Conservation (phyloP, 2,329 filamentous ascomycete species). For the Scortechinia acanthostroma region DNA sequence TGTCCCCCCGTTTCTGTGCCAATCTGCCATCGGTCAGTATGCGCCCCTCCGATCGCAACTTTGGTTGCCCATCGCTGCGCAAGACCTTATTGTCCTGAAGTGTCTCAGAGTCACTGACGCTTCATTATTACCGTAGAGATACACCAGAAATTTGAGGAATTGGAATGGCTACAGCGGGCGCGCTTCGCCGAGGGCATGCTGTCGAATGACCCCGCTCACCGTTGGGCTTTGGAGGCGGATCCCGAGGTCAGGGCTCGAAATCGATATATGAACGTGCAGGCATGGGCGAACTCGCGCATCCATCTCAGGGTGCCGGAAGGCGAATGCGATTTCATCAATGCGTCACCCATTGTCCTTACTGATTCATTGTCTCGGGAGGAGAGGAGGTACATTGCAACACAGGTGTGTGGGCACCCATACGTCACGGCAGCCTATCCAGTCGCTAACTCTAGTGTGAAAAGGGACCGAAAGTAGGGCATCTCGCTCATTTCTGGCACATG, state of each 20-base stretch:
- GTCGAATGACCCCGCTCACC: background rate
- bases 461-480: conserved; percentile 71
- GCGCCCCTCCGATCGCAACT: background rate
- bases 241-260: conserved; percentile 22
- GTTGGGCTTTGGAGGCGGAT: background rate
- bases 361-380: conserved; percentile 22
- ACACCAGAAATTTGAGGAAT: background rate
- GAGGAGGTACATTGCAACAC: conserved; percentile 78
- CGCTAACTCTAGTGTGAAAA: background rate
- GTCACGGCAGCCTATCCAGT: conserved; percentile 16
- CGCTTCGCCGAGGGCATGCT: background rate
- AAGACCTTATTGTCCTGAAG: too few species aligned
- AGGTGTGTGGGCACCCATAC: conserved; percentile 26
- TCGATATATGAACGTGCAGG: conserved; percentile 82
- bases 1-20: background rate
- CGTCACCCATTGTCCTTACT: conserved; percentile 59
- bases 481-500: conserved; percentile 92
- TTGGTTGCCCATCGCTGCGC: background rate
- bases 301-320: conserved; percentile 71
- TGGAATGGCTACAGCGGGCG: background rate
- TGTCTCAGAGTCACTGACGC: too few species aligned
- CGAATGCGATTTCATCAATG: conserved; percentile 74
- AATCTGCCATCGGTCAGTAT: background rate
- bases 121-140: background rate
- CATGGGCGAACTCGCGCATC: conserved; percentile 81